Base-by-base conservation (phyloP, 1,139 yeast species). In the Hanseniaspora gamundiae region DNA sequence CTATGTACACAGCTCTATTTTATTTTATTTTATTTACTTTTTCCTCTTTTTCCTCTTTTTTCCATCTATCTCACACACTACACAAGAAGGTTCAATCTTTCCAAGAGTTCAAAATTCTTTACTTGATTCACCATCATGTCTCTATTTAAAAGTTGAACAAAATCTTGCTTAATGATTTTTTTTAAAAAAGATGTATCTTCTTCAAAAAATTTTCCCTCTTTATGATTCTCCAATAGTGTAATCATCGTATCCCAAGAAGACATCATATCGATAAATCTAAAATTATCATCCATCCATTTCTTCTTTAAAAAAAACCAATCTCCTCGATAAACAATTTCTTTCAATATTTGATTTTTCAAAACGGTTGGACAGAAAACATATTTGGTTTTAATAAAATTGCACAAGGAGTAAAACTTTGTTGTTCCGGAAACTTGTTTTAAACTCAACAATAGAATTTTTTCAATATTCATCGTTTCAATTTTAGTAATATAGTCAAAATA, bases 361-460 rank as follows among this genome's bases (percentile, higher is more conserved):
- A 17, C 36, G 9, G 3, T 13, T 33, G 36, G 36, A 33, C 21
- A 5, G 9, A n/a, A 10, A 17, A 9, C 13, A 33, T 33, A 19
- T 11, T 17, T 4, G 13, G 10, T 8, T 4, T 19, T 13, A 33
- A 33, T 33, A 3, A 33, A 19, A 17, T 33, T 17, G 4, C 22
- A 17, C 13, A 33, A 17, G 9, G 36, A 17, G 19, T 33, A 33
- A 33, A 33, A 33, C 21, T 19, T 33, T 9, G 36, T n/a, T 17
- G 36, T 33, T 3, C 36, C 36, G 22, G 36, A 33, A 33, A 33
- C 36, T 33, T 33, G 36, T 19, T 33, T 33, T n/a, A 33, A 33
- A 33, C 36, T 33, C 11, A 33, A 17, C 11, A 33, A 17, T 4
- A 33, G 14, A 19, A 33, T n/a, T 11, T 33, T 33, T 11, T 11